phyloP scores from a whole-genome alignment of 169 alveolate species.

The Cryptosporidium sp. region DNA sequence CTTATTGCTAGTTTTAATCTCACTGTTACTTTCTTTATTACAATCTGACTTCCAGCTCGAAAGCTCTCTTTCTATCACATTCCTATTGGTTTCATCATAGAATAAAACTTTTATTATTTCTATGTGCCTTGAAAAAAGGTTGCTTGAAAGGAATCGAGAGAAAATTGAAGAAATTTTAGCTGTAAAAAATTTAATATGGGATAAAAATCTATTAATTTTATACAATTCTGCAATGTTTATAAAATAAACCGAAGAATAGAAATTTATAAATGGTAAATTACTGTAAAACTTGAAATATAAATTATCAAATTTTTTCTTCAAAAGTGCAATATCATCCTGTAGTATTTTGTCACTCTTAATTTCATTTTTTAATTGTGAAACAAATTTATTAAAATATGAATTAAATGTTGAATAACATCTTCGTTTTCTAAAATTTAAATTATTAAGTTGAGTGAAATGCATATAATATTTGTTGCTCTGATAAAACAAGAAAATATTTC shows the following conservation, averaged over 20 bases:
- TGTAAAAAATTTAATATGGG: not conserved
- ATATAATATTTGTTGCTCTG: not conserved
- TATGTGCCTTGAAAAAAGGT: not conserved
- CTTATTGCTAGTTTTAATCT: not conserved
- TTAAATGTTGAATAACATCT: not conserved
- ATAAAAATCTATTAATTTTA: slow-evolving; percentile 1
- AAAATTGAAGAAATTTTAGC: not conserved
- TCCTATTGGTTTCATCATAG: slow-evolving; percentile 8
- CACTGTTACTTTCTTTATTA: not conserved
- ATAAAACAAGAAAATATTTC: not conserved
- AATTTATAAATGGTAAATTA: not conserved
- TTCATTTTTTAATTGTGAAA: slow-evolving; percentile 21
- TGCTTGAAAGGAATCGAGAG: not conserved
- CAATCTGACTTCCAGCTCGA: slow-evolving; percentile 2
- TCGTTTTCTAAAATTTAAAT: not conserved
- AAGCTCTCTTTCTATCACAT: not conserved
- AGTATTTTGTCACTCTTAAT: slow-evolving; percentile 29
- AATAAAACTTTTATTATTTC: slow-evolving; percentile 17
- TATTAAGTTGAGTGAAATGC: not conserved
- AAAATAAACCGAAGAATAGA: not conserved
- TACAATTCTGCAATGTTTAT: not conserved
- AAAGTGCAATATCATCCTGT: not conserved
- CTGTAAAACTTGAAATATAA: not conserved
- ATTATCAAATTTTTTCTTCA: not conserved
- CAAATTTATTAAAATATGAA: slow-evolving; percentile 6